These are phyloP conservation scores for Umbelopsis sp. DNA, from an alignment of 371 early-diverging fungal genomes.

Conservation along the genomic window DNA sequence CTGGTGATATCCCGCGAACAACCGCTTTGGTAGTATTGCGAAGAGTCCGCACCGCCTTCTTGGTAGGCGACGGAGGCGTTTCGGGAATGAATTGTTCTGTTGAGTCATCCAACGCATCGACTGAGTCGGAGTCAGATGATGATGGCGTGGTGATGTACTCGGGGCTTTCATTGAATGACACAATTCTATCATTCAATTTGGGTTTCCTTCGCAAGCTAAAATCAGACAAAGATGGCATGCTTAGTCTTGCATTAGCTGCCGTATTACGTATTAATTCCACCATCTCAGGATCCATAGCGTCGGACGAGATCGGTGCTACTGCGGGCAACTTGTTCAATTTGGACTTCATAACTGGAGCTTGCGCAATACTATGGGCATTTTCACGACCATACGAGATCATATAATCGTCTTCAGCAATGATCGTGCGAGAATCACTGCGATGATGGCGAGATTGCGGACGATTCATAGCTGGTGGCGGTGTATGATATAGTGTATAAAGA, in stretches of 20 bases:
- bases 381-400: neutral
- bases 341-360: neutral
- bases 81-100: neutral
- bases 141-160: neutral
- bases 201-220: neutral
- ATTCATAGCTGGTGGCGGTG: neutral
- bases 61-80: conserved; percentile 4
- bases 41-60: neutral
- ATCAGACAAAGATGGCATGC: neutral
- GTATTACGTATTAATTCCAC: conserved; percentile 14
- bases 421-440: conserved; percentile 2
- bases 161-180: conserved; percentile 8
- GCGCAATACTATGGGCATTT: neutral
- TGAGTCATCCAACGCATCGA: neutral
- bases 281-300: neutral
- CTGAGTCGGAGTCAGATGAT: neutral
- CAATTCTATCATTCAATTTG: neutral
- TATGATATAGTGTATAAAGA: neutral
- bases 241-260: conserved; percentile 6
- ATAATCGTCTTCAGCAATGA: neutral
- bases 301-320: neutral
- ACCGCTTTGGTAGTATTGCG: conserved; percentile 1
- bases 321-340: neutral
- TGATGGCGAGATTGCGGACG: conserved; percentile 3
- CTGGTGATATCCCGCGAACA: neutral